Evolutionary conservation across 2,329 filamentous ascomycete species (phyloP).

Genomic region (Microcera coccophila): DNA sequence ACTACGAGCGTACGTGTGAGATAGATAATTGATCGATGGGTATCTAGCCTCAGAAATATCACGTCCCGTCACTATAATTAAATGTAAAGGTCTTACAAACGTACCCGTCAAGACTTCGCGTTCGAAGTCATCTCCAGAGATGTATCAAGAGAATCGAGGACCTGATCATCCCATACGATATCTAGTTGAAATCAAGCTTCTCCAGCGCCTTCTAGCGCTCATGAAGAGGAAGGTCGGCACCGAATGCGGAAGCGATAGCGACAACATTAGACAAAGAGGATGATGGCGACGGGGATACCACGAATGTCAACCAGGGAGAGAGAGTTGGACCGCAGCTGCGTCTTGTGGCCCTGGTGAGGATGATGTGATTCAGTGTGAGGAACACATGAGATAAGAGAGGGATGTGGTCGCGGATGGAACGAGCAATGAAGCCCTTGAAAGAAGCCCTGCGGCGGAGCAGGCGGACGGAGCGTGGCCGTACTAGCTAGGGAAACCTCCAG

Average conservation of each 20-base stretch:
- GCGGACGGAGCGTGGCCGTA: too few relatives aligned
- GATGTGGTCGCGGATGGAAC: conserved; percentile 55
- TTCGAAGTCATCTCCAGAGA: conserved; percentile 91
- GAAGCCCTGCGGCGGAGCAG: conserved; percentile 43
- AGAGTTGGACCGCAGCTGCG: conserved; percentile 74
- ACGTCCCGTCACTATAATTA: conserved; percentile 99
- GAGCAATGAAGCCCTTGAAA: conserved; percentile 53
- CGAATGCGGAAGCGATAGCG: conserved; percentile 30
- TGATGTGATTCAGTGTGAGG: conserved; percentile 64
- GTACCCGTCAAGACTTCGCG: conserved; percentile 97
- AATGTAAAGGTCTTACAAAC: conserved; percentile 96
- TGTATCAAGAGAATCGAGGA: conserved; percentile 99
- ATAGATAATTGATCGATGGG: conserved; percentile 99
- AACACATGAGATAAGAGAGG: conserved; percentile 57
- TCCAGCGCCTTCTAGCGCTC: conserved; percentile 66
- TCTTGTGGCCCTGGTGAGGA: conserved; percentile 92
- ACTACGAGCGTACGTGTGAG: conserved; percentile 84
- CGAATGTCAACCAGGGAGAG: conserved; percentile 66
- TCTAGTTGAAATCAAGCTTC: conserved; percentile 76
- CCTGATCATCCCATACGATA: conserved; percentile 86
- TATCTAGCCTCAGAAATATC: conserved; percentile 95
- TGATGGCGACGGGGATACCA: conserved; percentile 70
- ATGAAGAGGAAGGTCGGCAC: conserved; percentile 66
- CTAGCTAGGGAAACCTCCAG: conserved; percentile 79
- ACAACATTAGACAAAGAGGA: conserved; percentile 46